Evolutionary conservation across 75 land plant species (phyloP).

Genomic region (Azolla pinnata): DNA sequence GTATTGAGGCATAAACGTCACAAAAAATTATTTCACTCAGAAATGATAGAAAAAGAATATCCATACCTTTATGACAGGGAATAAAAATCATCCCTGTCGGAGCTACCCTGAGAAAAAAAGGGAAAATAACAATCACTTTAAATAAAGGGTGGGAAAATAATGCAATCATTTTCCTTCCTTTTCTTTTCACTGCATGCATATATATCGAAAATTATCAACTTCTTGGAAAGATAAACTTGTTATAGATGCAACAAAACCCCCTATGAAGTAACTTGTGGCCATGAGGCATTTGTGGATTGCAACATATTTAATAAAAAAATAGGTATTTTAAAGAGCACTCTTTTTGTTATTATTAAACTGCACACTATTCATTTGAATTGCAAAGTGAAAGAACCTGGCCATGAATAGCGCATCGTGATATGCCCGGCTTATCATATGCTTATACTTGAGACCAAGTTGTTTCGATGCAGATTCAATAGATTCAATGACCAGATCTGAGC

Average conservation of each 20-base stretch:
- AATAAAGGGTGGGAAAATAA: neutral
- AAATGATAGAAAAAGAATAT: neutral
- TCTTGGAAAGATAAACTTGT: too few relatives aligned
- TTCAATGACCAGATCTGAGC: slow-evolving; percentile 40
- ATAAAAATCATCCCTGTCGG: slow-evolving; percentile 96
- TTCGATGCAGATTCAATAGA: slow-evolving; percentile 52
- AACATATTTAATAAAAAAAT: too few relatives aligned
- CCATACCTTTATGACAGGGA: slow-evolving; percentile 77
- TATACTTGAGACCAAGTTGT: slow-evolving; percentile 50
- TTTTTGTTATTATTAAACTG: neutral
- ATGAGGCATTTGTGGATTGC: too few relatives aligned
- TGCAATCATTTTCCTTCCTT: neutral
- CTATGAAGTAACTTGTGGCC: too few relatives aligned
- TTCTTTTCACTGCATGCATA: neutral
- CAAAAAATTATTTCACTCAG: neutral
- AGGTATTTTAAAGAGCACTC: neutral
- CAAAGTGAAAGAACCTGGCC: slow-evolving; percentile 53
- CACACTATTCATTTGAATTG: neutral
- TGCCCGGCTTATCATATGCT: slow-evolving; percentile 88
- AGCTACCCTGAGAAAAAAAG: slow-evolving; percentile 44
- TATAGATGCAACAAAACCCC: too few relatives aligned
- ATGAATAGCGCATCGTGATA: slow-evolving; percentile 97
- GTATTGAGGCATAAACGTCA: neutral
- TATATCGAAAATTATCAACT: too few relatives aligned
- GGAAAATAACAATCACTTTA: neutral